Percentiles rank a stretch among this genome's conserved stretches.
Conservation (phyloP, 148 eudicot genomes). For the Hydrangea macrophylla region DNA sequence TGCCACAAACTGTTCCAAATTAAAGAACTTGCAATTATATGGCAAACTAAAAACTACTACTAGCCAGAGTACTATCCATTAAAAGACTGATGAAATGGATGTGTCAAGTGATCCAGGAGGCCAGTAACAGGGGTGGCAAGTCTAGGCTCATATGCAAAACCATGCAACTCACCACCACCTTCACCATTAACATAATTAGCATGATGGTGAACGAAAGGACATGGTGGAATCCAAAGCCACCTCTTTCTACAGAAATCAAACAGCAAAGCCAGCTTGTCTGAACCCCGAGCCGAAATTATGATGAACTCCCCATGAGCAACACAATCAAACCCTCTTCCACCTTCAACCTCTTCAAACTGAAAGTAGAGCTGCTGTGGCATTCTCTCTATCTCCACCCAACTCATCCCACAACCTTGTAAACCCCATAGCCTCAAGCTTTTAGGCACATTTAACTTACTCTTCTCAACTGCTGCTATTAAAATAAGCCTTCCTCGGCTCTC, state of each 20-base stretch:
- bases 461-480: constrained; percentile 75
- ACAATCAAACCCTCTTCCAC: constrained; percentile 65
- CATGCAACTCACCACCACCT: constrained; percentile 51
- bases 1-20: background rate
- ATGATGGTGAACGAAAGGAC: constrained; percentile 40
- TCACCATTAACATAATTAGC: constrained; percentile 2
- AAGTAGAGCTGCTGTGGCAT: constrained; percentile 83
- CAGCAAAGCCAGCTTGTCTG: constrained; percentile 57
- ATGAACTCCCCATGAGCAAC: constrained; percentile 78
- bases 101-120: constrained; percentile 65
- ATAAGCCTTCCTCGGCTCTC: constrained; percentile 50
- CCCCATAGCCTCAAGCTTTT: constrained; percentile 74
- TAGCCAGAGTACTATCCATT: constrained; percentile 5
- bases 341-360: constrained; percentile 66
- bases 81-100: constrained; percentile 46
- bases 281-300: constrained; percentile 45
- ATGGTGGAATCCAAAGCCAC: constrained; percentile 82
- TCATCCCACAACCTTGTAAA: constrained; percentile 58
- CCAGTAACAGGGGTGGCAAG: constrained; percentile 73
- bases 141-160: constrained; percentile 78
- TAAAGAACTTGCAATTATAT: background rate
- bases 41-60: background rate
- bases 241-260: constrained; percentile 57
- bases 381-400: constrained; percentile 87
- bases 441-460: constrained; percentile 89